Percentiles rank a stretch among this genome's conserved stretches.
Conservation (phyloP, 164 flowering plant species). For the Umbilicus rupestris region DNA sequence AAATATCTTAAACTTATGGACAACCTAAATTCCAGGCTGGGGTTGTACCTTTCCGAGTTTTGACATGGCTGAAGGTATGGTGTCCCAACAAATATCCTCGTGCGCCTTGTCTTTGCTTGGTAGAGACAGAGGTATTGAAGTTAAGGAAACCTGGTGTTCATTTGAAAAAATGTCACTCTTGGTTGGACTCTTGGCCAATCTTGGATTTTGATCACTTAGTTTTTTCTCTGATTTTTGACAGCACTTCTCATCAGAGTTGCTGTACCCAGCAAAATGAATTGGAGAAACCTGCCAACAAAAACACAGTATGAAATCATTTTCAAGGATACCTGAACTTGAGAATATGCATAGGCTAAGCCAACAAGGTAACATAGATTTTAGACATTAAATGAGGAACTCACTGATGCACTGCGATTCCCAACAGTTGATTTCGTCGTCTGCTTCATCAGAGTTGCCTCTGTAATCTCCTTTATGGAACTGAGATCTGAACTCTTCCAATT, state of each 20-base stretch:
- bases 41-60: background rate
- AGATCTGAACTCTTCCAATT: constrained; percentile 30
- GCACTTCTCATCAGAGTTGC: constrained; percentile 28
- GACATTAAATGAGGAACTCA: constrained; percentile 27
- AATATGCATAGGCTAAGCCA: too few relatives aligned
- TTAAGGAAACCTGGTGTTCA: background rate
- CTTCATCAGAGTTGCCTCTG: constrained; percentile 19
- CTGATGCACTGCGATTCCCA: constrained; percentile 27
- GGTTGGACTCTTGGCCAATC: constrained; percentile 17
- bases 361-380: background rate
- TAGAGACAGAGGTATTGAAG: background rate
- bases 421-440: constrained; percentile 15
- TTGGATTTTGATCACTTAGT: constrained; percentile 12
- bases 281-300: constrained; percentile 29
- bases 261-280: constrained; percentile 15
- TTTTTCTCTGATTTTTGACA: constrained; percentile 20
- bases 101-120: background rate
- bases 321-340: background rate
- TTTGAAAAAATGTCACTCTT: constrained; percentile 13
- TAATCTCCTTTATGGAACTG: constrained; percentile 18
- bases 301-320: constrained; percentile 4
- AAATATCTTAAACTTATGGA: background rate
- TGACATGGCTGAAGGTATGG: background rate
- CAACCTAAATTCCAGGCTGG: background rate
- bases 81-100: background rate